These are phyloP conservation scores for Trichoderma koningiopsis DNA, from an alignment of 2,329 filamentous ascomycete species.

Conservation along the genomic window DNA sequence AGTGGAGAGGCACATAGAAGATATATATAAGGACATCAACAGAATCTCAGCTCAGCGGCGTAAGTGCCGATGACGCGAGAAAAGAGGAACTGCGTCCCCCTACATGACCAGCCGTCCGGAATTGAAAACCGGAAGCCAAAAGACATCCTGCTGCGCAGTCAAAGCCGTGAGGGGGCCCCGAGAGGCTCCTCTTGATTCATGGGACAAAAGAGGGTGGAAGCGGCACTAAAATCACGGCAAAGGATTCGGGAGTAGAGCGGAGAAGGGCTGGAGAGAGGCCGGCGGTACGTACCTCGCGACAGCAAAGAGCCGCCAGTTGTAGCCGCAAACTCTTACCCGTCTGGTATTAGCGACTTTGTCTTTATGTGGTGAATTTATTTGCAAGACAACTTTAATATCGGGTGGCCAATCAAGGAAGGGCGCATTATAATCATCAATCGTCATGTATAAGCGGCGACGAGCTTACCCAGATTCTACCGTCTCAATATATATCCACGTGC, in stretches of 20 bases:
- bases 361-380: background rate
- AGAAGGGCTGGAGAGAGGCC: background rate
- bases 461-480: too few species aligned
- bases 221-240: conserved; percentile 26
- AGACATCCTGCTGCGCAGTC: background rate
- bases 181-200: conserved; percentile 6
- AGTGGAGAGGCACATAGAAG: background rate
- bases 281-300: background rate
- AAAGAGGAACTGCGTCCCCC: background rate
- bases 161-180: conserved; percentile 7
- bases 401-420: background rate
- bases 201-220: background rate
- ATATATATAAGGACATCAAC: conserved; percentile 2
- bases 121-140: background rate
- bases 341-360: background rate
- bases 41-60: background rate
- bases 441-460: background rate
- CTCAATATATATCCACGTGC: too few species aligned
- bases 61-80: conserved; percentile 7
- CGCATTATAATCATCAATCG: background rate
- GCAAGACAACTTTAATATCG: background rate
- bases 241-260: conserved; percentile 21
- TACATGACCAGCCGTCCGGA: conserved; percentile 8
- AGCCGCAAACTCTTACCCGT: conserved; percentile 6
- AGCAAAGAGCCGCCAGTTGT: background rate